Evolutionary conservation across 31 red algal species (phyloP).

Genomic region (Porphyra umbilicalis): DNA sequence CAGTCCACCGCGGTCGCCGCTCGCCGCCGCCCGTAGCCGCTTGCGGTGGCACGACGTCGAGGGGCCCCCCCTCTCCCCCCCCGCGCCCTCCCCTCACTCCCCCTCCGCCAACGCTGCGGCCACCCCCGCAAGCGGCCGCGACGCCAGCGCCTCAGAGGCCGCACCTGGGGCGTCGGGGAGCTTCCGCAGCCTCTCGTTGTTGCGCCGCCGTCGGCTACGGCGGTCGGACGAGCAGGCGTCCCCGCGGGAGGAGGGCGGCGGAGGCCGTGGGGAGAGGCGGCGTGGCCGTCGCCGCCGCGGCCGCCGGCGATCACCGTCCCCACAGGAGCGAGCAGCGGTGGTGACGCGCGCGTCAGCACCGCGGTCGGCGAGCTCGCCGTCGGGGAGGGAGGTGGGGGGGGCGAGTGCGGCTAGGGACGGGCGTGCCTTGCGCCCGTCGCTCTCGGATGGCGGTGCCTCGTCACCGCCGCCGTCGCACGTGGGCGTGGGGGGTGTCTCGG

Average conservation of each 20-base stretch:
- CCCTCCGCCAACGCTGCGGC: no score
- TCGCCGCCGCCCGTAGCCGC: no score
- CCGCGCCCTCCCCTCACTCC: no score
- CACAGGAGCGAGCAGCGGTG: background rate
- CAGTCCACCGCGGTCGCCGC: no score
- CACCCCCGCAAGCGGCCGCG: no score
- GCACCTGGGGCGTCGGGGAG: background rate
- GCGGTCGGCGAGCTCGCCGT: background rate
- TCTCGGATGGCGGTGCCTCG: no score
- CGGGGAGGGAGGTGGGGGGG: no score
- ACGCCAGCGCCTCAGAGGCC: no score
- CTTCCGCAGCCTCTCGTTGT: background rate
- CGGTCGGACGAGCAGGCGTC: background rate
- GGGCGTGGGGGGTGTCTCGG: background rate
- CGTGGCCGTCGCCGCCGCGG: background rate
- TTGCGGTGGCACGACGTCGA: no score
- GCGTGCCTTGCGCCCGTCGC: no score
- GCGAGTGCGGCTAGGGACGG: no score
- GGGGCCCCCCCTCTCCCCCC: no score
- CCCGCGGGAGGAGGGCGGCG: background rate
- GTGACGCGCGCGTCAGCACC: background rate
- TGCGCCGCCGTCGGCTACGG: background rate
- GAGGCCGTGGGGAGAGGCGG: background rate
- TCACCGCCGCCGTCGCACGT: background rate
- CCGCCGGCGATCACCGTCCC: background rate